Base-by-base conservation (phyloP, 176 grass and related monocot species). In the Luzula sylvatica region DNA sequence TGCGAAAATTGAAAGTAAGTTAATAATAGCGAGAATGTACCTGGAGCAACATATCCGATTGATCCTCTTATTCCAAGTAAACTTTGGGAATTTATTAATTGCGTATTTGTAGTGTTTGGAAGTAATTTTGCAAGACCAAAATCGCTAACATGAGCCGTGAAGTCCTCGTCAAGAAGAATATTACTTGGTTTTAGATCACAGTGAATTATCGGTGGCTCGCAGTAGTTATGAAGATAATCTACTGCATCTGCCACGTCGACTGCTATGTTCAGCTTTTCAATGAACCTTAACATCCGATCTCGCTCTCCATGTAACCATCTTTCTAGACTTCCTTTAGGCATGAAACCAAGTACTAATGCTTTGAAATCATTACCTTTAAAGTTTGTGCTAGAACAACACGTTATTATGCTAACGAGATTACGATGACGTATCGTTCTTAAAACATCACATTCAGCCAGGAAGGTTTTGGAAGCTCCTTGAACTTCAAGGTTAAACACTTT, bases 251-350 rank as follows among this genome's bases (percentile, higher is more conserved):
- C 75, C 20, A 78, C 58, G 28, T 78, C 52, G 13, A 78, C 20
- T 24, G 70, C 35, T 23, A 81, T 73, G 26, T 47, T 55, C 24
- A 80, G 0, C 20, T 52, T 67, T 18, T 72, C 67, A 18, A 65
- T 24, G 12, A 79, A 38, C 13, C 23, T 66, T 18, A 79, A 65
- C 11, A 23, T 17, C 60, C 50, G 48, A 26, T 13, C 3, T 6
- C 3, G 71, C 39, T 2, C 57, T n/a, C n/a, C 54, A 59, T 85
- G 65, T 55, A 92, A 11, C 72, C 86, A 85, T 43, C 27, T 55
- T 27, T 78, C 81, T 38, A 92, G 58, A 58, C 58, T 92, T 17
- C 86, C 80, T 49, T 73, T 85, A 0, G 4, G 54, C 76, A 85
- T 74, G 42, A 73, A 81, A 11, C 41, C 64, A 17, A 68, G 77